Conservation (phyloP, 768 basidiomycete genomes). For the Kwoniella mangroviensis region DNA sequence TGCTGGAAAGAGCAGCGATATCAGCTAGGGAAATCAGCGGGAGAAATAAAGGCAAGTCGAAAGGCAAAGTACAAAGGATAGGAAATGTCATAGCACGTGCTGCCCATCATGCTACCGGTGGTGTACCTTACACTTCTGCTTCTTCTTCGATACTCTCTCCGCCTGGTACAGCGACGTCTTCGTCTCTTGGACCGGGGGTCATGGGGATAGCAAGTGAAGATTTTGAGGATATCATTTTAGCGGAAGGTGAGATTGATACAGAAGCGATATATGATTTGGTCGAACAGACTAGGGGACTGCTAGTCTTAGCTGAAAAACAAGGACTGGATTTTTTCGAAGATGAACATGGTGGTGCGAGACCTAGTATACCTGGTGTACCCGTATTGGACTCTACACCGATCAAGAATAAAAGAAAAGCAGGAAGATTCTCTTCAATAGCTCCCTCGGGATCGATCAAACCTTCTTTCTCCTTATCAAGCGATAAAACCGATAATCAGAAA, state of each 20-base stretch:
- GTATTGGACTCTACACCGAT: constrained; percentile 16
- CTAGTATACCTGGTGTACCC: not conserved
- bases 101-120: constrained; percentile 24
- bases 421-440: constrained; percentile 57
- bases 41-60: constrained; percentile 53
- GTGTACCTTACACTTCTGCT: not conserved
- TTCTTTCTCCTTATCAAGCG: constrained; percentile 9
- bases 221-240: constrained; percentile 25
- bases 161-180: constrained; percentile 13
- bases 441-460: constrained; percentile 59
- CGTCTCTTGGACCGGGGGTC: not conserved
- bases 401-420: constrained; percentile 27
- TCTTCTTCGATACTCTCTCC: constrained; percentile 18
- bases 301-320: constrained; percentile 42
- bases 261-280: constrained; percentile 38
- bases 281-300: constrained; percentile 37
- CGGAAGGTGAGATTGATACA: constrained; percentile 38
- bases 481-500: not conserved
- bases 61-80: constrained; percentile 36
- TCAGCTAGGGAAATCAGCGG: constrained; percentile 62
- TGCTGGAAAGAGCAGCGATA: constrained; percentile 58
- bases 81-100: constrained; percentile 37
- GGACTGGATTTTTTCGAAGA: constrained; percentile 32
- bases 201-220: constrained; percentile 31
- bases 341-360: not conserved